A percentile compares a stretch with the other conserved stretches of the same genome.
Evolutionary conservation across 106 monocot genomes (phyloP).

Genomic region (Triglochin maritima): DNA sequence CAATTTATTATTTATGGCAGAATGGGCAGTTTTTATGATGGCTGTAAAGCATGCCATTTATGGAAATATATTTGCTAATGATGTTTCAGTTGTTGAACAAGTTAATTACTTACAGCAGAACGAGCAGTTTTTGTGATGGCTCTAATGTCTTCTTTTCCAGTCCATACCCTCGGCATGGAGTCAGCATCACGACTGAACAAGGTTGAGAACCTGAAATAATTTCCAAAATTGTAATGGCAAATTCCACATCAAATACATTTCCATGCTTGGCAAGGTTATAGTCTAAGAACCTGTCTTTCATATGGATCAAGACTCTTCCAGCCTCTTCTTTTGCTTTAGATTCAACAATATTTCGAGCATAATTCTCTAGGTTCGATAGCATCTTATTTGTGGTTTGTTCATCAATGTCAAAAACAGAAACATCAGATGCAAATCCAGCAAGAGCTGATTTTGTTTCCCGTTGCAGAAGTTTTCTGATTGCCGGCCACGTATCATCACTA

Average conservation of each 20-base stretch:
- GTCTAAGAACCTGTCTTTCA: constrained; percentile 77
- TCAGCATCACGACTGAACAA: constrained; percentile 84
- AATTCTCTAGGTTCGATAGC: constrained; percentile 40
- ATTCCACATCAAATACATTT: not conserved
- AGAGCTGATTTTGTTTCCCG: constrained; percentile 55
- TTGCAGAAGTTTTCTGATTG: constrained; percentile 69
- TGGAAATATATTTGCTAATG: no score
- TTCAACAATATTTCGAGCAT: constrained; percentile 80
- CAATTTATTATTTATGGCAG: no score
- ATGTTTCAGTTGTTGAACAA: no score
- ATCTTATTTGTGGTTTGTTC: constrained; percentile 49
- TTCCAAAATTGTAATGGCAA: not conserved
- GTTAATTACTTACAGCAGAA: constrained; percentile 36
- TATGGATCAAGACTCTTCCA: constrained; percentile 66
- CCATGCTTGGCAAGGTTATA: not conserved
- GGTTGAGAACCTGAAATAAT: constrained; percentile 51
- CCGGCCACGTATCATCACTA: constrained; percentile 70
- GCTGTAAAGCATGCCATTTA: no score
- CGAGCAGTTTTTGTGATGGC: constrained; percentile 87
- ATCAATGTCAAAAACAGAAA: constrained; percentile 69
- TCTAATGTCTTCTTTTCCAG: constrained; percentile 88
- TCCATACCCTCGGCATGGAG: constrained; percentile 94
- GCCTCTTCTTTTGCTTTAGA: constrained; percentile 84
- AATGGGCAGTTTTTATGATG: no score
- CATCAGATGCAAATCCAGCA: constrained; percentile 39